A percentile compares a stretch with the other conserved stretches of the same genome.
These are phyloP conservation scores for Cyberlindnera petersonii DNA, from an alignment of 805 yeast species.

Conservation along the genomic window DNA sequence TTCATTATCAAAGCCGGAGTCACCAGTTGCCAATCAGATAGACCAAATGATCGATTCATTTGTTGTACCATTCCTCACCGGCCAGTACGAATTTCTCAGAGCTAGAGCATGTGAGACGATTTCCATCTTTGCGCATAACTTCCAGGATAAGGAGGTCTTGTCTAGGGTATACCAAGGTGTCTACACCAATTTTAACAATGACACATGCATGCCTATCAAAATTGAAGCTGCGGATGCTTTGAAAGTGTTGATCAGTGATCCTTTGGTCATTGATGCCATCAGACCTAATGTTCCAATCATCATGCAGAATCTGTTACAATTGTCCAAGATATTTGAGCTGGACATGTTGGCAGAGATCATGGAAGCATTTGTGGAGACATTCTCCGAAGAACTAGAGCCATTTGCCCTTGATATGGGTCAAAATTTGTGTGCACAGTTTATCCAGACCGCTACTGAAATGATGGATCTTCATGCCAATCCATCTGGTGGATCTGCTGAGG, in stretches of 20 bases:
- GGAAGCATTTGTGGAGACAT: constrained; percentile 90
- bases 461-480: constrained; percentile 34
- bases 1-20: constrained; percentile 40
- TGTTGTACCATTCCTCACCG: constrained; percentile 68
- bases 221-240: constrained; percentile 86
- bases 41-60: constrained; percentile 61
- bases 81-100: constrained; percentile 62
- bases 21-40: constrained; percentile 57
- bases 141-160: constrained; percentile 34
- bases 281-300: constrained; percentile 71
- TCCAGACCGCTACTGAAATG: constrained; percentile 52
- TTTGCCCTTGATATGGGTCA: constrained; percentile 67
- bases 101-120: constrained; percentile 71
- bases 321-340: constrained; percentile 78
- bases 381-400: constrained; percentile 83
- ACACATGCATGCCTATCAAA: constrained; percentile 62
- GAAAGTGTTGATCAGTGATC: constrained; percentile 69
- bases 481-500: constrained; percentile 34
- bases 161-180: constrained; percentile 40
- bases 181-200: constrained; percentile 38
- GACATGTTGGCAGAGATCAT: constrained; percentile 87
- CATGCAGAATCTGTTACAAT: constrained; percentile 70
- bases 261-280: constrained; percentile 66
- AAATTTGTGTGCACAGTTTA: constrained; percentile 59
- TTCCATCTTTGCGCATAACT: constrained; percentile 33